These are phyloP conservation scores for Clonostachys byssicola DNA, from an alignment of 2,329 filamentous ascomycete species.

Conservation along the genomic window DNA sequence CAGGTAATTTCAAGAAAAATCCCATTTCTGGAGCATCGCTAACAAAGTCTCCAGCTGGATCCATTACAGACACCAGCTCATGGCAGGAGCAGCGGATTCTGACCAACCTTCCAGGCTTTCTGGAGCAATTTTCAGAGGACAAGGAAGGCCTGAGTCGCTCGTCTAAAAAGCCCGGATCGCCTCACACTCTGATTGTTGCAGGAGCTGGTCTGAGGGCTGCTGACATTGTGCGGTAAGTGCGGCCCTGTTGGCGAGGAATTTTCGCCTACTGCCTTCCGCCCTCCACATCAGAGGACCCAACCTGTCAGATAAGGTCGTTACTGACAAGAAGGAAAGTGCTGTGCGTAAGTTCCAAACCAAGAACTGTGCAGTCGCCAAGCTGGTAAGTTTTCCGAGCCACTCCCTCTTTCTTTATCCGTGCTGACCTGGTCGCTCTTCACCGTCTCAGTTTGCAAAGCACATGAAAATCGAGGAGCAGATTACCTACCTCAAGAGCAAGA, in stretches of 20 bases:
- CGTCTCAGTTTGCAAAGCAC: slow-evolving; percentile 78
- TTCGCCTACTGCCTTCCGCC: background rate
- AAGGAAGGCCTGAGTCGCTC: slow-evolving; percentile 58
- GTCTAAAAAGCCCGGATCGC: slow-evolving; percentile 64
- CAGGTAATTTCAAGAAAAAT: slow-evolving; percentile 45
- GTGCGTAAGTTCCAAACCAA: slow-evolving; percentile 78
- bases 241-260: background rate
- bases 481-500: slow-evolving; percentile 63
- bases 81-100: slow-evolving; percentile 65
- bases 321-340: slow-evolving; percentile 39
- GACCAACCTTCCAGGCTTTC: slow-evolving; percentile 72
- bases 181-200: slow-evolving; percentile 87
- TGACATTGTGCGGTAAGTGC: slow-evolving; percentile 66
- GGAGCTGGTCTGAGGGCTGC: slow-evolving; percentile 81
- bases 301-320: background rate
- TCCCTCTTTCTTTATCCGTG: background rate
- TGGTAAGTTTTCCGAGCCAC: slow-evolving; percentile 38
- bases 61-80: slow-evolving; percentile 75
- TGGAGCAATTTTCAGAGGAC: slow-evolving; percentile 62
- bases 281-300: background rate
- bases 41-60: slow-evolving; percentile 47
- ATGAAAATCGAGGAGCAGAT: slow-evolving; percentile 91
- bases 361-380: slow-evolving; percentile 74
- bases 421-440: slow-evolving; percentile 4
- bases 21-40: background rate